Evolutionary conservation across 2,329 filamentous ascomycete species (phyloP).

Genomic region (Cordyceps javanica): DNA sequence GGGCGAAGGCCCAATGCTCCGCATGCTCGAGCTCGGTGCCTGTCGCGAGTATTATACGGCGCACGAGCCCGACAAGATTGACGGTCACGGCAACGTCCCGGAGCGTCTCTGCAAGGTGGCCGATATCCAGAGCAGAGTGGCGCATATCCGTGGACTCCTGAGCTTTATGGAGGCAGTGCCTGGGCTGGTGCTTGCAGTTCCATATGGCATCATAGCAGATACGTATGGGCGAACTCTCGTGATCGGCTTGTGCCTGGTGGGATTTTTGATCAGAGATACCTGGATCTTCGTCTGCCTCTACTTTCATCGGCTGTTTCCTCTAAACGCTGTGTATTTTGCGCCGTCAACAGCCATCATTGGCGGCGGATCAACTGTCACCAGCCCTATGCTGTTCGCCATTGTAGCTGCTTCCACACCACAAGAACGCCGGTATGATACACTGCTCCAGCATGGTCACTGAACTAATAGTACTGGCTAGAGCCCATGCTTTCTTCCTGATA

Average conservation of each 20-base stretch:
- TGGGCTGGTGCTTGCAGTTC: background rate
- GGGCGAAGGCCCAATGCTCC: background rate
- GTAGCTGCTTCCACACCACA: background rate
- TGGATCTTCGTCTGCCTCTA: background rate
- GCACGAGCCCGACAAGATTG: background rate
- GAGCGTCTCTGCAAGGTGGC: background rate
- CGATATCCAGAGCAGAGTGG: background rate
- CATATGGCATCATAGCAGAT: background rate
- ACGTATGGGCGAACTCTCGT: background rate
- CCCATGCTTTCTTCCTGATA: background rate
- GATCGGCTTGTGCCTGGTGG: background rate
- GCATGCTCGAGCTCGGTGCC: slow-evolving; percentile 2
- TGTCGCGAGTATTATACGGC: background rate
- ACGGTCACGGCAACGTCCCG: background rate
- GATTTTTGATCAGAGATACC: background rate
- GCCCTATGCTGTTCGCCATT: slow-evolving; percentile 1
- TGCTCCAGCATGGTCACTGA: background rate
- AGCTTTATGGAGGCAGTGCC: background rate
- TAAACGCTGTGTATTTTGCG: background rate
- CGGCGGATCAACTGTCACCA: background rate
- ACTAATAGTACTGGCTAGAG: no score
- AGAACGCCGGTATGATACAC: background rate
- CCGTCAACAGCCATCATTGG: background rate
- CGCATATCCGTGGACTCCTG: background rate
- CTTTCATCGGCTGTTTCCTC: background rate